phyloP scores from a whole-genome alignment of 257 asterid genomes.

The Fraxinus excelsior region DNA sequence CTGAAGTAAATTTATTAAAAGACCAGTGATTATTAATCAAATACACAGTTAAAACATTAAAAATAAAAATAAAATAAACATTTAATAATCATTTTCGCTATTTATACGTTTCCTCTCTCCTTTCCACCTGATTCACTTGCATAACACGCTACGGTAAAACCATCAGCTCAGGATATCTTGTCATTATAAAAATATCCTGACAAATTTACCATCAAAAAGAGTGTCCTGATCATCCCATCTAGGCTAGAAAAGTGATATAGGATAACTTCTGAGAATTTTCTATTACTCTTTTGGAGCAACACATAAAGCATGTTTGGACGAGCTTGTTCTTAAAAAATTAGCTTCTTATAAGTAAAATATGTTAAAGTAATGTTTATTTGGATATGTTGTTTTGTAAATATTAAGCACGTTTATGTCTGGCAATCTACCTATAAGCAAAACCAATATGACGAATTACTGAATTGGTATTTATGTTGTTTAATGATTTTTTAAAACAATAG shows the following conservation, averaged over 20 bases:
- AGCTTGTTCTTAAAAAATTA: too few species aligned
- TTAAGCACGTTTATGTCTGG: background rate
- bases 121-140: background rate
- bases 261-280: background rate
- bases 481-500: background rate
- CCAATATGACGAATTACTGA: background rate
- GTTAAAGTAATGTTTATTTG: background rate
- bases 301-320: too few species aligned
- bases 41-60: background rate
- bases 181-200: background rate
- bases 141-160: background rate
- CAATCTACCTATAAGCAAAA: background rate
- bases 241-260: background rate
- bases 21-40: too few species aligned
- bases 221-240: background rate
- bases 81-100: background rate
- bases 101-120: background rate
- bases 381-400: background rate
- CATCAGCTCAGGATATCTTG: background rate
- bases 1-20: too few species aligned
- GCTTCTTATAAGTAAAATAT: background rate
- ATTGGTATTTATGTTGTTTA: background rate
- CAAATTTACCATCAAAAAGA: too few species aligned
- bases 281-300: background rate
- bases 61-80: too few species aligned